A percentile compares a stretch with the other conserved stretches of the same genome.
phyloP scores from a whole-genome alignment of 768 basidiomycete genomes.

The Obba rivulosa region DNA sequence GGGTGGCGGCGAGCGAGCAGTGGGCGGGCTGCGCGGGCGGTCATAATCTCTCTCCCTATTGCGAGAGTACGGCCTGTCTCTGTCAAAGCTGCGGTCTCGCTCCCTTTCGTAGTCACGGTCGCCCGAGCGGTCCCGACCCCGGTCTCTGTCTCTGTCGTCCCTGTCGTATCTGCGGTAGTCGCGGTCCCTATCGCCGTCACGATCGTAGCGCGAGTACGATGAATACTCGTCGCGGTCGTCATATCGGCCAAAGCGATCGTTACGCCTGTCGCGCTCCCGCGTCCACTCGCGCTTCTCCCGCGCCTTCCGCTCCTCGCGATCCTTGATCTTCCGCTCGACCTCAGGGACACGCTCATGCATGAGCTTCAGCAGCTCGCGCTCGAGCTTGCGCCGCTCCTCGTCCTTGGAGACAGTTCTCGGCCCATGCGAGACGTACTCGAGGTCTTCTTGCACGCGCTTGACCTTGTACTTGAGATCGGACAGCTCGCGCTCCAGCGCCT shows the following conservation, averaged over 20 bases:
- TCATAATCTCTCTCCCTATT: slow-evolving; percentile 35
- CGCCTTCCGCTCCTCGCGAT: slow-evolving; percentile 68
- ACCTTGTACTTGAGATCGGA: slow-evolving; percentile 82
- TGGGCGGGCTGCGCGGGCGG: slow-evolving; percentile 31
- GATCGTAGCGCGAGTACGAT: slow-evolving; percentile 32
- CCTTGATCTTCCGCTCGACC: slow-evolving; percentile 79
- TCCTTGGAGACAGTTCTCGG: slow-evolving; percentile 70
- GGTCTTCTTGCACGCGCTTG: slow-evolving; percentile 81
- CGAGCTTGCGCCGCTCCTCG: slow-evolving; percentile 79
- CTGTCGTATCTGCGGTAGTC: slow-evolving; percentile 29
- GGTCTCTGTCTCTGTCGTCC: slow-evolving; percentile 33
- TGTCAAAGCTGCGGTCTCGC: slow-evolving; percentile 28
- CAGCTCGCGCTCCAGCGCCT: slow-evolving; percentile 86
- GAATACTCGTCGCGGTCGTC: slow-evolving; percentile 44
- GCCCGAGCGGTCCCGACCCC: slow-evolving; percentile 38
- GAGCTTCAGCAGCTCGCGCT: slow-evolving; percentile 79
- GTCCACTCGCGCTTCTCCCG: slow-evolving; percentile 75
- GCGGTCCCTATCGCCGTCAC: slow-evolving; percentile 30
- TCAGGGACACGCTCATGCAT: slow-evolving; percentile 92
- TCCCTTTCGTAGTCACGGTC: slow-evolving; percentile 34
- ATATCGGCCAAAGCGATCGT: slow-evolving; percentile 72
- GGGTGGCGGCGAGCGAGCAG: slow-evolving; percentile 41
- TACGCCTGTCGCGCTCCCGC: slow-evolving; percentile 76
- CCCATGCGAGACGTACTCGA: slow-evolving; percentile 80
- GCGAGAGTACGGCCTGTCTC: slow-evolving; percentile 31